phyloP scores from a whole-genome alignment of 1,284 basidiomycete genomes.

The Naganishia sp. region DNA sequence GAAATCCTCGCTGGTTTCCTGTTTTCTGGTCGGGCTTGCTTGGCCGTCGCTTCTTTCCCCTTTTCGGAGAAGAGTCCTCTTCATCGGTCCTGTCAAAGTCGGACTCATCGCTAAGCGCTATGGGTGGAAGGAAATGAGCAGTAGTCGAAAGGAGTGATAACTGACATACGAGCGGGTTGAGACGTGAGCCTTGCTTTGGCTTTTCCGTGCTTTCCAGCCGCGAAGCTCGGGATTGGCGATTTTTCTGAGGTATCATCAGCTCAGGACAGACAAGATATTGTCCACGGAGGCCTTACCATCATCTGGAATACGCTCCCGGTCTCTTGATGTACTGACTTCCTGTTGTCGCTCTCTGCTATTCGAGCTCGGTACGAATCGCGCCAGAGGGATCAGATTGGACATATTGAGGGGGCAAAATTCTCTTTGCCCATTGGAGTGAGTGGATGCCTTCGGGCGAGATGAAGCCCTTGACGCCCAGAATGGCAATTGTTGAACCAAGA shows the following conservation, averaged over 20 bases:
- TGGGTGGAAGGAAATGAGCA: not conserved
- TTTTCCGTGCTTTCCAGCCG: not conserved
- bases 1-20: not conserved
- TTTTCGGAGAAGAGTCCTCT: not conserved
- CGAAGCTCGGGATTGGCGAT: not conserved
- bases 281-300: not conserved
- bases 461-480: no score
- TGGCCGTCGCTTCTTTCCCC: not conserved
- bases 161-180: not conserved
- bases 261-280: no score
- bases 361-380: not conserved
- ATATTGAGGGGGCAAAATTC: no score
- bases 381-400: conserved; percentile 9
- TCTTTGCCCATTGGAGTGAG: no score
- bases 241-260: not conserved
- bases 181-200: conserved; percentile 2
- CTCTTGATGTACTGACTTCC: conserved; percentile 5
- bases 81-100: conserved; percentile 27
- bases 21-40: conserved; percentile 12
- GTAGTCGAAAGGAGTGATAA: not conserved
- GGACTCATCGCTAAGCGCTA: conserved; percentile 26
- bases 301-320: not conserved
- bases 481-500: not conserved
- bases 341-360: conserved; percentile 5
- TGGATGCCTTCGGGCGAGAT: no score